Evolutionary conservation across 192 early-diverging fungal species (phyloP).

Genomic region (Entophlyctis luteolus): DNA sequence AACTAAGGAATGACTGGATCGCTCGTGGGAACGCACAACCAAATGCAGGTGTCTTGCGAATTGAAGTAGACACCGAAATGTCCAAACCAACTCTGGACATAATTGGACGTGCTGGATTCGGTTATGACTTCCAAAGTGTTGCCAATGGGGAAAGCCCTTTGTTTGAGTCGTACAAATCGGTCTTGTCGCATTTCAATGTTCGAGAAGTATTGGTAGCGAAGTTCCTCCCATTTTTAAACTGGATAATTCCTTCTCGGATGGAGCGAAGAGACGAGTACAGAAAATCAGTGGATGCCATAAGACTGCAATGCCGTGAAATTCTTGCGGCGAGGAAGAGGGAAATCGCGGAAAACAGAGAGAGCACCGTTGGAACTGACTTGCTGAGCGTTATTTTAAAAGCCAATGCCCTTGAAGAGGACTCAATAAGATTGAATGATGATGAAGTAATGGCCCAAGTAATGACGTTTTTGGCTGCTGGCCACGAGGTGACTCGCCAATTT

Average conservation of each 20-base stretch:
- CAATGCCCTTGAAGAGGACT: neutral
- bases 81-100: slow-evolving; percentile 23
- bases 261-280: neutral
- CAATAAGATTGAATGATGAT: neutral
- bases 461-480: slow-evolving; percentile 14
- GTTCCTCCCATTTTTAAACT: neutral
- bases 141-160: neutral
- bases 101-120: slow-evolving; percentile 19
- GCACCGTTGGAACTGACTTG: neutral
- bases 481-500: slow-evolving; percentile 7
- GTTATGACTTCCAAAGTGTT: slow-evolving; percentile 6
- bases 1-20: neutral
- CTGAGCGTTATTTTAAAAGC: neutral
- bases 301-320: neutral
- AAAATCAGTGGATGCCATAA: neutral
- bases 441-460: slow-evolving; percentile 15
- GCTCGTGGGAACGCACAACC: neutral
- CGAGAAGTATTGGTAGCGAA: neutral
- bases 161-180: neutral
- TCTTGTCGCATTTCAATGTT: neutral
- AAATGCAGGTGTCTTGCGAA: neutral
- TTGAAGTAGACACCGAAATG: neutral
- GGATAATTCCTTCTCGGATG: neutral
- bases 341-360: neutral
- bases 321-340: neutral